Conservation (phyloP, 305 asterid species). For the Fraxinus platypoda region DNA sequence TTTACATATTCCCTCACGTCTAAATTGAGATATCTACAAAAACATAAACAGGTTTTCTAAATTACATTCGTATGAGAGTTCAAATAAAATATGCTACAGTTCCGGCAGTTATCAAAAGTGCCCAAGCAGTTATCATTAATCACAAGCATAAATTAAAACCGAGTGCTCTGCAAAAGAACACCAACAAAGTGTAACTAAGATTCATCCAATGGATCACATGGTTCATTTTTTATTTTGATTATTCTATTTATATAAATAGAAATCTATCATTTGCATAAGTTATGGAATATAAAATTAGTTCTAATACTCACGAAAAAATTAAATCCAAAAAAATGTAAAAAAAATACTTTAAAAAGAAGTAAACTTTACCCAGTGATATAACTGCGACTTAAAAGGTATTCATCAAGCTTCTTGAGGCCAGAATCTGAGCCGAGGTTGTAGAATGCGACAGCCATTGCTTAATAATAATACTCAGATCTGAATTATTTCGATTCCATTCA, state of each 20-base stretch:
- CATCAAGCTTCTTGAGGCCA: constrained; percentile 84
- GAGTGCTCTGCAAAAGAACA: neutral
- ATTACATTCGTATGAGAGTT: neutral
- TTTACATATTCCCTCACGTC: neutral
- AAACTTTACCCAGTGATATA: constrained; percentile 62
- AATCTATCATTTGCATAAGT: neutral
- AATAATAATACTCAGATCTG: neutral
- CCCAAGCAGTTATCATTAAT: neutral
- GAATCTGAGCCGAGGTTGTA: constrained; percentile 43
- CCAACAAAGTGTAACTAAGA: neutral
- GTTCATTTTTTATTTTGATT: neutral
- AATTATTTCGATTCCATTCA: neutral
- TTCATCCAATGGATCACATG: neutral
- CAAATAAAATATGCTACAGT: neutral
- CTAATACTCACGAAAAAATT: neutral
- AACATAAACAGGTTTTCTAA: neutral
- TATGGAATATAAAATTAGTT: neutral
- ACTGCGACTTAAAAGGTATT: constrained; percentile 69
- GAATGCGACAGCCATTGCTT: constrained; percentile 58
- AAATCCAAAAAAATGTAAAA: neutral
- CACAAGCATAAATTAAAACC: neutral
- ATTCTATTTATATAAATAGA: too few species aligned
- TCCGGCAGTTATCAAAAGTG: neutral
- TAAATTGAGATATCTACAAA: neutral
- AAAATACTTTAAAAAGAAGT: neutral